These are phyloP conservation scores for Pseudocercospora fuligena DNA, from an alignment of 2,329 filamentous ascomycete species.

Conservation along the genomic window DNA sequence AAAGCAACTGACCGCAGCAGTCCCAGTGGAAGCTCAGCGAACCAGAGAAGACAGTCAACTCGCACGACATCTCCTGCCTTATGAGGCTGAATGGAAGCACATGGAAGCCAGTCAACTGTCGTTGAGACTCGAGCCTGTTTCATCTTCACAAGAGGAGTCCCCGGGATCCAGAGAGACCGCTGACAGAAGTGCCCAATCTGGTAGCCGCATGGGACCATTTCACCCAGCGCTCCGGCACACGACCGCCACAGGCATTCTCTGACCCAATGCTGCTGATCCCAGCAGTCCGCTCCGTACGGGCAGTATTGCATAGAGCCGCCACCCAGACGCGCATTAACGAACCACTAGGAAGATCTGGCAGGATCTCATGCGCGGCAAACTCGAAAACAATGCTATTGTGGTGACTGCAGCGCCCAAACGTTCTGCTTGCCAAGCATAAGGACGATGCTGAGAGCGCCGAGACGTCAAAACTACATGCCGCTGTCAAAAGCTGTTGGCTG, in stretches of 20 bases:
- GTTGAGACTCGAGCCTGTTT: not conserved
- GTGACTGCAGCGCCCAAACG: not conserved
- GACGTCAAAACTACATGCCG: not conserved
- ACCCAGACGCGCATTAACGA: not conserved
- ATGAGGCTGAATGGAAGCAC: not conserved
- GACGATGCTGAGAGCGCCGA: not conserved
- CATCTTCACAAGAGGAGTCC: not conserved
- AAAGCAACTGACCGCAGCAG: not conserved
- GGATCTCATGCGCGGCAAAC: not conserved
- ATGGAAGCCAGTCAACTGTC: not conserved
- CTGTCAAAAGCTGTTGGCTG: not conserved
- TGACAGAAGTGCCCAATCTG: not conserved
- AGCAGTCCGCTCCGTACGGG: not conserved
- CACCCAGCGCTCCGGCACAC: conserved; percentile 5
- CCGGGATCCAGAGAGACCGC: not conserved
- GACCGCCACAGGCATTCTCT: not conserved
- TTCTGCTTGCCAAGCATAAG: not conserved
- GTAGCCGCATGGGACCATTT: conserved; percentile 6
- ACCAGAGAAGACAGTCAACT: not conserved
- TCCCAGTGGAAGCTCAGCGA: not conserved
- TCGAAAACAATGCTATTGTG: not conserved
- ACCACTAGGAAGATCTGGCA: not conserved
- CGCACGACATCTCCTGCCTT: not conserved
- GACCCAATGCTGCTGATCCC: not conserved
- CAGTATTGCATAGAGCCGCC: not conserved